Base-by-base conservation (phyloP, 306 rosid species). In the Corylus americana region DNA sequence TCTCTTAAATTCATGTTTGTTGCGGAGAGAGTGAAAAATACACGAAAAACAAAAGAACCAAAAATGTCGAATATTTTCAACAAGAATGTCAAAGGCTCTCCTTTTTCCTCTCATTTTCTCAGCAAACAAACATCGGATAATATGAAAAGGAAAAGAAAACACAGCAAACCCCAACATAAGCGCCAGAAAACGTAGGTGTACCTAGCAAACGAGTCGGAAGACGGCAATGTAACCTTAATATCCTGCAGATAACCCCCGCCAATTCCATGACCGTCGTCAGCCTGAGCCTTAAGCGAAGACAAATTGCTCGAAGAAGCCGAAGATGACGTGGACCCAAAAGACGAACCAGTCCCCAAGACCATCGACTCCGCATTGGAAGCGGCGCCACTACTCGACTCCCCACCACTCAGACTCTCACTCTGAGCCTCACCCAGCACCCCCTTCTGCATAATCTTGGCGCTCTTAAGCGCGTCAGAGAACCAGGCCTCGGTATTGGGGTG, bases 401-500 rank as follows among this genome's bases (percentile, higher is more conserved):
- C 77, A 63, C 69, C 61, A 16, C 27, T 45, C 12, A 68, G 13
- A 76, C 29, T 45, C 57, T 74, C 68, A 17, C 47, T 58, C 22
- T n/a, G 18, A 13, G 18, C 50, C 8, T 31, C 53, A 39, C 58
- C 75, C 78, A 53, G 74, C 70, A 69, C 51, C 55, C 77, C 87
- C 82, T 81, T 88, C 50, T 81, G 91, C 86, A 82, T 42, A 39
- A 86, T 79, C 84, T 77, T 74, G 3, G 89, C 84, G n/a, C 87
- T 58, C 74, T 86, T 85, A 12, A 90, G 84, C 59, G 90, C 91
- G 70, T 88, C 94, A 57, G 64, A 75, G 81, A 88, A 88, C 94
- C 94, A 90, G 9, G 88, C 59, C 84, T 90, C 92, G 0, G 92
- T 84, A 68, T 86, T 88, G n/a, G 90, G 92, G 45, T 87, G 92